These are phyloP conservation scores for Gossypium arboreum DNA, from an alignment of 345 rosid genomes.

Conservation along the genomic window DNA sequence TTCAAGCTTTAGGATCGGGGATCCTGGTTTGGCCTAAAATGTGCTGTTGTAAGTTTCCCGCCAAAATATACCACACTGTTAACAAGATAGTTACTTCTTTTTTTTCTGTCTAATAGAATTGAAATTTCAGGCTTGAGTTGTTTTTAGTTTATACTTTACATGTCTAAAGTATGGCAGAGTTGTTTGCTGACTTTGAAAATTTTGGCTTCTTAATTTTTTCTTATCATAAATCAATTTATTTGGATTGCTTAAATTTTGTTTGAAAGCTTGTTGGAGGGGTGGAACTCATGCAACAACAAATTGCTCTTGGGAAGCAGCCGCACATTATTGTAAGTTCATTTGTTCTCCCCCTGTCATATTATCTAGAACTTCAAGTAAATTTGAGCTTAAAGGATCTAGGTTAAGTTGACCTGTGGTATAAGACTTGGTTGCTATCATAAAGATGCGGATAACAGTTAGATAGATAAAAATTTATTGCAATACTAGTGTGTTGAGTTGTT, in stretches of 20 bases:
- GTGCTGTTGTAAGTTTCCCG: slow-evolving; percentile 62
- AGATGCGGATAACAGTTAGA: neutral
- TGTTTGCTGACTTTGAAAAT: neutral
- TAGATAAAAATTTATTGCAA: neutral
- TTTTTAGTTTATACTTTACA: neutral
- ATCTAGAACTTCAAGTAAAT: neutral
- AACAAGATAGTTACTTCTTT: neutral
- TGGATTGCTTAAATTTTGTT: neutral
- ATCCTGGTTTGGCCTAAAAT: slow-evolving; percentile 43
- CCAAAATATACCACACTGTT: neutral
- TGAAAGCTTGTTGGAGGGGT: slow-evolving; percentile 92
- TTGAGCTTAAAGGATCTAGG: neutral
- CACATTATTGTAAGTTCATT: slow-evolving; percentile 60
- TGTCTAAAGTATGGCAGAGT: neutral
- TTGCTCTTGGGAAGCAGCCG: slow-evolving; percentile 73
- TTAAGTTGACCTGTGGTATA: neutral
- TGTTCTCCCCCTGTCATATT: neutral
- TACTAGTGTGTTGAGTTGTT: neutral
- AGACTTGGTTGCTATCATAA: neutral
- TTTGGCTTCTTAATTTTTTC: neutral
- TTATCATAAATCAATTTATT: neutral
- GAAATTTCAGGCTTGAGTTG: neutral
- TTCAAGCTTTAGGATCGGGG: slow-evolving; percentile 79
- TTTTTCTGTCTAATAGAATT: neutral
- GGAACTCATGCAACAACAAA: slow-evolving; percentile 77